Conservation (phyloP, 345 rosid genomes). For the Kernera saxatilis region DNA sequence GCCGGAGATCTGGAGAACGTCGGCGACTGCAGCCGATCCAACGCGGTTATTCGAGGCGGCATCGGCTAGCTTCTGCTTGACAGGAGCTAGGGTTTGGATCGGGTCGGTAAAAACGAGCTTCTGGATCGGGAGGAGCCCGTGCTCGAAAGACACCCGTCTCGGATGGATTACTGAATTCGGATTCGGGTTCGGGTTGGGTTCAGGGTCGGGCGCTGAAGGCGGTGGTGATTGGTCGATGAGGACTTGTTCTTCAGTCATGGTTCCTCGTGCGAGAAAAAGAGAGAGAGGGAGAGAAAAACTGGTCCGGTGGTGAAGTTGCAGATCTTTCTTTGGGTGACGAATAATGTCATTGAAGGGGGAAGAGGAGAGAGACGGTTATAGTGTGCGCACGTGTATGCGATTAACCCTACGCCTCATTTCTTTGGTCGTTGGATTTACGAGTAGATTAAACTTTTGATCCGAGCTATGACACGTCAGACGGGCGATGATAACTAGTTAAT, state of each 20-base stretch:
- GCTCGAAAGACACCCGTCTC: constrained; percentile 89
- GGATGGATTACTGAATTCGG: constrained; percentile 62
- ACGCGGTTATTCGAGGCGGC: constrained; percentile 44
- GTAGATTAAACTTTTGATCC: neutral
- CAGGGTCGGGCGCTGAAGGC: constrained; percentile 38
- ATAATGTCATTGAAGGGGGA: constrained; percentile 10
- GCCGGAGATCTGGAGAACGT: constrained; percentile 78
- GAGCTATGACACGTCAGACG: constrained; percentile 15
- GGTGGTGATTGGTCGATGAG: constrained; percentile 48
- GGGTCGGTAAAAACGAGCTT: constrained; percentile 89
- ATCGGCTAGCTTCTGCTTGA: constrained; percentile 52
- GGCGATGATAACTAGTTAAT: neutral
- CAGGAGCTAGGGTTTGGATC: constrained; percentile 61
- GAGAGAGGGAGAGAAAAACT: constrained; percentile 12
- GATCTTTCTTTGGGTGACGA: constrained; percentile 38
- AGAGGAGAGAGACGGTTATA: neutral
- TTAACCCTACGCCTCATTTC: neutral
- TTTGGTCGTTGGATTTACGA: constrained; percentile 19
- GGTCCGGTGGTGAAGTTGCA: constrained; percentile 30
- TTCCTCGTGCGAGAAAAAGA: constrained; percentile 3
- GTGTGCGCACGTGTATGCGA: constrained; percentile 15
- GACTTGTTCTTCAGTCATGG: constrained; percentile 46
- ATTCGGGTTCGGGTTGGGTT: constrained; percentile 30
- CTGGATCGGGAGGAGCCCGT: constrained; percentile 91
- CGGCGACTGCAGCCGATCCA: constrained; percentile 59